Evolutionary conservation across 2,329 filamentous ascomycete species (phyloP), one percentile per base, ranked within the genome.

Genomic region (Ophioceras dolichostomum): DNA sequence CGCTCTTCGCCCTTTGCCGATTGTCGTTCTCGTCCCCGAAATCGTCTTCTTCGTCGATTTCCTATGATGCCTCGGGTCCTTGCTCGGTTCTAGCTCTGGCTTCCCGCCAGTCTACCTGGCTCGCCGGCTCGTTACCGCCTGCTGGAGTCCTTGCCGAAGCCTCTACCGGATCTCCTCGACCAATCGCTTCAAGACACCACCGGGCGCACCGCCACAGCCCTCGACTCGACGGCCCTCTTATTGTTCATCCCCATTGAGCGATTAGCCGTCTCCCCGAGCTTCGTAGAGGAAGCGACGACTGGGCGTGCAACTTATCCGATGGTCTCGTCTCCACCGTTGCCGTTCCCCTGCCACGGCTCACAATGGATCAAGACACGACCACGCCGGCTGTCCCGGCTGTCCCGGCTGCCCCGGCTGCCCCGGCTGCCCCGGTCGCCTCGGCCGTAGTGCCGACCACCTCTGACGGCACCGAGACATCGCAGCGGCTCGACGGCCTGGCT

Each of bases 291-390:
- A n/a, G n/a, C n/a, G n/a, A n/a, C n/a, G n/a, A n/a, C n/a, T n/a
- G n/a, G n/a, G n/a, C n/a, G n/a, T n/a, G n/a, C n/a, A n/a, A 70
- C 47, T 82, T 79, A 50, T 68, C 61, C 37, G 81, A 81, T 51
- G 68, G 69, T 48, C 61, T 68, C 48, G 67, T 79, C 26, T 82
- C 34, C 8, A n/a, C 22, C 33, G 21, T 26, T 26, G n/a, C 29
- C 16, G 13, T 10, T 32, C 13, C 21, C 10, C n/a, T 20, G 29
- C 28, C 18, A 20, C 36, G 26, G 41, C 49, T 45, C 43, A 55
- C 51, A 51, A 70, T 73, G 68, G 67, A 69, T 44, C 44, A 44
- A 41, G 46, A 43, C 31, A 13, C 41, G 22, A 43, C 35, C 9
- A 40, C 39, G 7, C 53, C 56, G 32, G 54, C 49, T 44, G 57